phyloP scores from a whole-genome alignment of 1,284 basidiomycete species.

The Moesziomyces globuligerus region DNA sequence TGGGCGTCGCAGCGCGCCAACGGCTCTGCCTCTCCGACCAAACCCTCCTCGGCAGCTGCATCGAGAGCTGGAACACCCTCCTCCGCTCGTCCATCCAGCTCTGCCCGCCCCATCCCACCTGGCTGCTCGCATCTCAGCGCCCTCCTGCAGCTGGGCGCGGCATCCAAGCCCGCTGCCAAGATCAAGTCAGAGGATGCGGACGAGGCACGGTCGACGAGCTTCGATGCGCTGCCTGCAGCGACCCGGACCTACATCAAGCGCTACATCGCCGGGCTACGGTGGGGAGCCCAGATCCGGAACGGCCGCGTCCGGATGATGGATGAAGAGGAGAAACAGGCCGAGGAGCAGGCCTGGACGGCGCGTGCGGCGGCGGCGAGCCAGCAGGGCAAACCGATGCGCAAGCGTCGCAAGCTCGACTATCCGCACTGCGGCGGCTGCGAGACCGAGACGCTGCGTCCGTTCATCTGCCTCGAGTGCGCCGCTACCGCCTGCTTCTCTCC shows the following conservation, averaged over 20 bases:
- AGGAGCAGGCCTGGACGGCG: slow-evolving; percentile 11
- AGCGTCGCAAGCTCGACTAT: slow-evolving; percentile 50
- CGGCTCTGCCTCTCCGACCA: slow-evolving; percentile 33
- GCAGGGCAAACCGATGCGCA: slow-evolving; percentile 28
- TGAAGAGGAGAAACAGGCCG: slow-evolving; percentile 40
- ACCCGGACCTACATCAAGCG: slow-evolving; percentile 36
- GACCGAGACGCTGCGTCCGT: slow-evolving; percentile 58
- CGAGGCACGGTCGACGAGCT: slow-evolving; percentile 12
- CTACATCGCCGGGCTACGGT: slow-evolving; percentile 57
- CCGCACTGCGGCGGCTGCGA: slow-evolving; percentile 57
- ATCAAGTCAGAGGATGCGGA: slow-evolving; percentile 42
- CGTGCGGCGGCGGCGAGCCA: slow-evolving; percentile 24
- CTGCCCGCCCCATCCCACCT: slow-evolving; percentile 29
- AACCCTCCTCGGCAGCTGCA: slow-evolving; percentile 25
- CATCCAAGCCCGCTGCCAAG: slow-evolving; percentile 10
- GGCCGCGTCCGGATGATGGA: slow-evolving; percentile 52
- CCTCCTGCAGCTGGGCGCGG: slow-evolving; percentile 19
- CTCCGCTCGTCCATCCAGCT: slow-evolving; percentile 1
- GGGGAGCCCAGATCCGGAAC: slow-evolving; percentile 49
- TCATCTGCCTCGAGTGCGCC: slow-evolving; percentile 63
- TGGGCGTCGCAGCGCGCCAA: slow-evolving; percentile 30
- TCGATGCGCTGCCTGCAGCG: slow-evolving; percentile 19
- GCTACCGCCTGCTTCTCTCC: slow-evolving; percentile 56
- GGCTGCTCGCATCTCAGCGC: slow-evolving; percentile 35
- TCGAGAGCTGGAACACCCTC: slow-evolving; percentile 37